These are phyloP conservation scores for Kwoniella europaea DNA, from an alignment of 768 basidiomycete genomes.

Conservation along the genomic window DNA sequence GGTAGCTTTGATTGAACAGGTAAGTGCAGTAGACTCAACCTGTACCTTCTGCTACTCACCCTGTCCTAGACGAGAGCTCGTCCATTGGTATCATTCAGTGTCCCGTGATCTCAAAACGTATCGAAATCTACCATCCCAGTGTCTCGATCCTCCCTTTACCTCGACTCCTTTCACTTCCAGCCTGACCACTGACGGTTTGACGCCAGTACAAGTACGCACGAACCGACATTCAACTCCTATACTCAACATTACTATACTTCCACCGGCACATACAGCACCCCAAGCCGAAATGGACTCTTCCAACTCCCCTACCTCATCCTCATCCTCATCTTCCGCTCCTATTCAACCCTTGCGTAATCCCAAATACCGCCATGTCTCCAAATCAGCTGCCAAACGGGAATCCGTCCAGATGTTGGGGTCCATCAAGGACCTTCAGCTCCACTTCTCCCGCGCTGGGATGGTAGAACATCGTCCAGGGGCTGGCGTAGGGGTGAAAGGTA, in stretches of 20 bases:
- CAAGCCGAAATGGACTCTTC: background rate
- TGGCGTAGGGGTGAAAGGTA: slow-evolving; percentile 40
- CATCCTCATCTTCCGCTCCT: slow-evolving; percentile 2
- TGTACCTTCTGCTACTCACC: background rate
- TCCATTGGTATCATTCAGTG: no score
- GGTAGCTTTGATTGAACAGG: background rate
- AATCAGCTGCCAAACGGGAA: slow-evolving; percentile 80
- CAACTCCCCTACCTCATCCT: background rate
- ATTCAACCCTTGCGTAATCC: slow-evolving; percentile 39
- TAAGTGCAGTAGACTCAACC: background rate
- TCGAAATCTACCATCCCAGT: no score
- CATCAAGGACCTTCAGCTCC: slow-evolving; percentile 93
- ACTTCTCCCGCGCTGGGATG: slow-evolving; percentile 64
- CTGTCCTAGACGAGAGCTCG: no score
- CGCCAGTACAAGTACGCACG: no score
- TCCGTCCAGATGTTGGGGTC: slow-evolving; percentile 94
- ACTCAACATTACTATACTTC: no score
- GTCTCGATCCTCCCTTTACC: background rate
- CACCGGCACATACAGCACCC: background rate
- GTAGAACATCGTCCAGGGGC: slow-evolving; percentile 43
- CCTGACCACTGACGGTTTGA: no score
- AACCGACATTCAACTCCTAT: no score
- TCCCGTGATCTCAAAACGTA: no score
- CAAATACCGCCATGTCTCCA: slow-evolving; percentile 49
- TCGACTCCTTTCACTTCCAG: background rate